A percentile compares a stretch with the other conserved stretches of the same genome.
Conservation (phyloP, 495 filamentous ascomycete species). For the Cairneyella variabilis region DNA sequence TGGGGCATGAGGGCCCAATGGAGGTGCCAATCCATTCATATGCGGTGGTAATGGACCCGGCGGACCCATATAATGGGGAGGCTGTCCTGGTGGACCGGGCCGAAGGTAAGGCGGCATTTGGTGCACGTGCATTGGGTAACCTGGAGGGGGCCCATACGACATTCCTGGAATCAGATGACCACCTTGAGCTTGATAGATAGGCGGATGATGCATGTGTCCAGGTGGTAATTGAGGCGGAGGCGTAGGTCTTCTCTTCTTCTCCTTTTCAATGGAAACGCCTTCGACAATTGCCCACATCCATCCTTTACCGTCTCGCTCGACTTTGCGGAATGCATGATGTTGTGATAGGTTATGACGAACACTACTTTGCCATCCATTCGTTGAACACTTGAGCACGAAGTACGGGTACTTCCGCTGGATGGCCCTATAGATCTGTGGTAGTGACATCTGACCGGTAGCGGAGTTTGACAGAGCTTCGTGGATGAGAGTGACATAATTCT, state of each 20-base stretch:
- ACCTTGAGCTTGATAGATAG: slow-evolving; percentile 21
- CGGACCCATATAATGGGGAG: slow-evolving; percentile 18
- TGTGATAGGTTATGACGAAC: slow-evolving; percentile 94
- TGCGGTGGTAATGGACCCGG: slow-evolving; percentile 14
- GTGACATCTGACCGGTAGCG: slow-evolving; percentile 62
- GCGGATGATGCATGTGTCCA: slow-evolving; percentile 22
- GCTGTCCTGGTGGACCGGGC: slow-evolving; percentile 17
- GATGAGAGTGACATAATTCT: slow-evolving; percentile 87
- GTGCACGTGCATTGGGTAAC: slow-evolving; percentile 13
- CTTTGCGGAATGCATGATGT: slow-evolving; percentile 81
- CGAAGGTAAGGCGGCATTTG: slow-evolving; percentile 10
- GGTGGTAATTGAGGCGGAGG: slow-evolving; percentile 38
- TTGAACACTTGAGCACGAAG: slow-evolving; percentile 76
- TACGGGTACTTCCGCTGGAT: slow-evolving; percentile 86
- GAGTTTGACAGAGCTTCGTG: slow-evolving; percentile 82
- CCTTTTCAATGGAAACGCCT: slow-evolving; percentile 63
- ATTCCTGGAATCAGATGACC: slow-evolving; percentile 18
- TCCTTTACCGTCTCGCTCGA: slow-evolving; percentile 68
- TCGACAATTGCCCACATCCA: slow-evolving; percentile 66
- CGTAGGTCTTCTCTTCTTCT: slow-evolving; percentile 59
- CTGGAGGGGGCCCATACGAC: slow-evolving; percentile 15
- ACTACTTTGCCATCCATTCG: slow-evolving; percentile 94
- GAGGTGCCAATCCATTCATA: slow-evolving; percentile 16
- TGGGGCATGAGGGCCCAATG: neutral
- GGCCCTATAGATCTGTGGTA: slow-evolving; percentile 91